Percentiles rank a stretch among this genome's conserved stretches.
Conservation (phyloP, 306 rosid species). For the Begonia peltatifolia region DNA sequence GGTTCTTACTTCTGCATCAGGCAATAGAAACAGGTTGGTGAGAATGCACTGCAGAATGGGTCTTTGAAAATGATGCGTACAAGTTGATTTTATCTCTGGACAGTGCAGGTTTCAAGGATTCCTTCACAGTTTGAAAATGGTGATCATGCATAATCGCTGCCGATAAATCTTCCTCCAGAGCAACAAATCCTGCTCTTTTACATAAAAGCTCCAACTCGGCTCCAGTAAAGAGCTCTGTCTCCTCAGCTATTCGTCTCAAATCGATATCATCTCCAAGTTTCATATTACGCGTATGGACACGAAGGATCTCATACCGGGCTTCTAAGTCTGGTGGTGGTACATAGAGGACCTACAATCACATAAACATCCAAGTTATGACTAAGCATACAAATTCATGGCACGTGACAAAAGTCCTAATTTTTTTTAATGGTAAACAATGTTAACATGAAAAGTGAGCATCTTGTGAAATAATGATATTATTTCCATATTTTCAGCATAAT, state of each 20-base stretch:
- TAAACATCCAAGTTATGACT: background rate
- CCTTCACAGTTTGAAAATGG: constrained; percentile 56
- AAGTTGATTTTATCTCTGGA: constrained; percentile 34
- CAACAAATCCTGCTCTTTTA: constrained; percentile 75
- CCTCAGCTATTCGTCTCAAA: constrained; percentile 54
- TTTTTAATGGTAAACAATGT: too few species aligned
- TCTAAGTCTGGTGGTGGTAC: constrained; percentile 90
- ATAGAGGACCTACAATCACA: constrained; percentile 54
- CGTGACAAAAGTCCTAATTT: too few species aligned
- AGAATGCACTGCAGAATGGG: constrained; percentile 21
- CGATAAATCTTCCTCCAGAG: constrained; percentile 61
- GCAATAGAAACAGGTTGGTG: constrained; percentile 12
- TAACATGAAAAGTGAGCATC: too few species aligned
- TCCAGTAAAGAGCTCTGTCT: constrained; percentile 77
- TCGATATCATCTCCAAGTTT: constrained; percentile 39
- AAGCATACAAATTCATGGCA: too few species aligned
- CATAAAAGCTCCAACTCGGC: constrained; percentile 83
- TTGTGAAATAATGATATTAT: too few species aligned
- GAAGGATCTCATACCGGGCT: constrained; percentile 63
- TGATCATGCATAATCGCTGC: constrained; percentile 40
- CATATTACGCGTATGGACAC: constrained; percentile 63
- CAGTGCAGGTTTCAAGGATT: constrained; percentile 52
- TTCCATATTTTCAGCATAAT: too few species aligned
- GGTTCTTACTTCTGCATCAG: constrained; percentile 4
- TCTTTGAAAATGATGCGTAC: constrained; percentile 44